Percentiles rank a stretch among this genome's conserved stretches.
Evolutionary conservation across 805 yeast species (phyloP).

Genomic region (Spathaspora passalidarum): DNA sequence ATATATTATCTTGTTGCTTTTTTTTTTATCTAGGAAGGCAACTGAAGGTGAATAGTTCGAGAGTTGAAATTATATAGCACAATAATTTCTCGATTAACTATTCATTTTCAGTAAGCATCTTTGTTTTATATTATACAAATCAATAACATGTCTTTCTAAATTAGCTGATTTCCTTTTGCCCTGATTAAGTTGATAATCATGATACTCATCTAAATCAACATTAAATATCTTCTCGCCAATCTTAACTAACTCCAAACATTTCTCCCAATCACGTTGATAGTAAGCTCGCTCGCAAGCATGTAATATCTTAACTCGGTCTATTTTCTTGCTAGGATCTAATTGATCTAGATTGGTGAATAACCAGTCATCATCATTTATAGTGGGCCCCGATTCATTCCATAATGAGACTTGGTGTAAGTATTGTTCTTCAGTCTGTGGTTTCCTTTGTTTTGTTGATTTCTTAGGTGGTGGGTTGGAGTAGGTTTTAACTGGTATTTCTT

Average conservation of each 20-base stretch:
- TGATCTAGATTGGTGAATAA: constrained; percentile 27
- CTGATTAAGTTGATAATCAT: constrained; percentile 5
- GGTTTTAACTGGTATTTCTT: neutral
- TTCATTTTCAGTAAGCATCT: constrained; percentile 30
- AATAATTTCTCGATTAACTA: too few species aligned
- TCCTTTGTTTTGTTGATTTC: constrained; percentile 35
- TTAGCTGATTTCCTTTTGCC: constrained; percentile 26
- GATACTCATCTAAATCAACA: constrained; percentile 16
- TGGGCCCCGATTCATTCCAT: constrained; percentile 58
- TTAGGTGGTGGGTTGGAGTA: neutral
- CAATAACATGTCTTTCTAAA: constrained; percentile 49
- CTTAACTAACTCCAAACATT: constrained; percentile 48
- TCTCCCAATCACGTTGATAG: constrained; percentile 48
- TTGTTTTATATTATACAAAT: constrained; percentile 43
- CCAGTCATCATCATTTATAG: constrained; percentile 46
- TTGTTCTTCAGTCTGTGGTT: constrained; percentile 69
- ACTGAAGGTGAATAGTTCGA: too few species aligned
- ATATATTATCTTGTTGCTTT: too few species aligned
- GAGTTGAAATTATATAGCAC: too few species aligned
- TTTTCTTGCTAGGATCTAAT: constrained; percentile 38
- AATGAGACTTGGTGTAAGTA: constrained; percentile 49
- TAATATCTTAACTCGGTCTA: constrained; percentile 52
- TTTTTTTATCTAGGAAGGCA: too few species aligned
- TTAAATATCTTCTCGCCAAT: constrained; percentile 32
- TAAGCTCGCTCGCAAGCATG: constrained; percentile 65